Base-by-base conservation (phyloP, 139 green algal genomes). In the Chlorella sp. region DNA sequence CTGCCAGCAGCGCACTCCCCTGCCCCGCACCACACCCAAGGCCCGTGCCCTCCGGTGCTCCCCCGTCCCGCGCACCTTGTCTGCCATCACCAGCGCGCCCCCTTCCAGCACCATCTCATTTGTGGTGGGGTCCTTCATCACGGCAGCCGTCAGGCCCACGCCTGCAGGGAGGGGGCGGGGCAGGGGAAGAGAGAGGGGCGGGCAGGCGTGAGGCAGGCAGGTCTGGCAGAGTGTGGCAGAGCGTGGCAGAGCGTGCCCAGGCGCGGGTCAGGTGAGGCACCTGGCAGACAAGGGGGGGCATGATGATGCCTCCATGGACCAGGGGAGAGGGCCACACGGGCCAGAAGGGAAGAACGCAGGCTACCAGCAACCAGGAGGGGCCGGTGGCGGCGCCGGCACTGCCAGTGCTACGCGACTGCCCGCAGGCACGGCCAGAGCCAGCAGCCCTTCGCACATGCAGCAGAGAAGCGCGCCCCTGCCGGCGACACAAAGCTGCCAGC, bases 61-160 rank as follows among this genome's bases (percentile, higher is more conserved):
- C 40, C 48, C 36, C 19, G 4, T 18, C 22, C 0, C 48, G 30
- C 73, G 21, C 86, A 89, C 86, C 87, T 96, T 97, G 94, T 99
- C 98, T 5, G 98, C 98, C 86, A 99, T 95, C 85, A 99, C 98
- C 83, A 99, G 95, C 12, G 98, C 98, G 40, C 98, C 98, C 37
- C 98, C 98, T 91, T 99, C 98, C 86, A 99, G 95, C 79, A 98
- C 95, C 94, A 99, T 96, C 93, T 99, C 98, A 53, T 95, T 93
- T n/a, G 97, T 99, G 40, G 94, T 89, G 40, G 94, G 92, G 91
- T 99, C 98, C 39, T 95, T 92, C 80, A 97, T 93, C 60, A 99
- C 96, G 0, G 97, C 96, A 21, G 98, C 98, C 2, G 98, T 99
- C 37, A 99, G 95, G 57, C 98, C 98, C 2, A 99, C 98, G 48